A percentile compares a stretch with the other conserved stretches of the same genome.
phyloP scores from a whole-genome alignment of 768 basidiomycete genomes.

The Kwoniella bestiolae region DNA sequence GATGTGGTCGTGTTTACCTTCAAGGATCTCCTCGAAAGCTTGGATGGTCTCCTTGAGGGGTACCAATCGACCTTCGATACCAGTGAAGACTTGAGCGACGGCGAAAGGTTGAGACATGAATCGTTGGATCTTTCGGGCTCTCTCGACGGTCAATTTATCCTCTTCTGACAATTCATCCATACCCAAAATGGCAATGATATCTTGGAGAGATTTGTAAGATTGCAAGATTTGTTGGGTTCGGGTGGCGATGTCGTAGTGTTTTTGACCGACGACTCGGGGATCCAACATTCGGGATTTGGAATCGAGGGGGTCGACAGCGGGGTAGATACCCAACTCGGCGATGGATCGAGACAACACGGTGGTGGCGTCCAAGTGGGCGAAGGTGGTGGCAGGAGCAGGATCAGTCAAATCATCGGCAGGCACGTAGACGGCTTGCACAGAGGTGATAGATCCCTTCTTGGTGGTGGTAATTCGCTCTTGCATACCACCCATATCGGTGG shows the following conservation, averaged over 20 bases:
- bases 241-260: constrained; percentile 96
- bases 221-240: constrained; percentile 87
- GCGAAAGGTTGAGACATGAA: constrained; percentile 99
- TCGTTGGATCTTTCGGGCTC: constrained; percentile 94
- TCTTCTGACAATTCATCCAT: constrained; percentile 99
- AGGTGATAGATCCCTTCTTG: constrained; percentile 99
- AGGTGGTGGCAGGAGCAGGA: constrained; percentile 98
- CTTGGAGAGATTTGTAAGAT: constrained; percentile 64
- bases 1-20: constrained; percentile 81
- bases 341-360: constrained; percentile 99
- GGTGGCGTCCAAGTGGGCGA: constrained; percentile 99
- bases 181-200: constrained; percentile 99
- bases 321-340: constrained; percentile 83
- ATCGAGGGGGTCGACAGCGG: constrained; percentile 98
- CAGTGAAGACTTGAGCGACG: constrained; percentile 99
- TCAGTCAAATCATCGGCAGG: constrained; percentile 99
- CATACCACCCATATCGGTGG: constrained; percentile 99
- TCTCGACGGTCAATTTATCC: constrained; percentile 98
- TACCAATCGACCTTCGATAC: constrained; percentile 97
- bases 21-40: constrained; percentile 95
- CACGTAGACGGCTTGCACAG: constrained; percentile 99
- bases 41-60: constrained; percentile 75
- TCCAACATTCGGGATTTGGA: constrained; percentile 99
- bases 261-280: constrained; percentile 90
- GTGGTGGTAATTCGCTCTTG: constrained; percentile 99